These are phyloP conservation scores for Solanum hybrid DNA, from an alignment of 305 asterid species.

Conservation along the genomic window DNA sequence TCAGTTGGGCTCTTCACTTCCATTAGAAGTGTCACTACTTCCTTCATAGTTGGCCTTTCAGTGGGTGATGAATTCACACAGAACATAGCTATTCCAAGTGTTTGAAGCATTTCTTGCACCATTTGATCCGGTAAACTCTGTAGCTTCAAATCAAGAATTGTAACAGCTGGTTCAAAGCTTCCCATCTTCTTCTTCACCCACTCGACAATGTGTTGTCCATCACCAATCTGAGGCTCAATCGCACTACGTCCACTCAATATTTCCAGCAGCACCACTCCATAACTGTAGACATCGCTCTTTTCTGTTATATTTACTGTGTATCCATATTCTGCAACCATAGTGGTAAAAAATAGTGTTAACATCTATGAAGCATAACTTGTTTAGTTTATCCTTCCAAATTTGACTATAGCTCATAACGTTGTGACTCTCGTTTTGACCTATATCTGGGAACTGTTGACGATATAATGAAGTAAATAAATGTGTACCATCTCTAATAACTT, in stretches of 20 bases:
- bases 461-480: neutral
- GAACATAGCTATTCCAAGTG: constrained; percentile 92
- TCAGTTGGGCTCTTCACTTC: constrained; percentile 83
- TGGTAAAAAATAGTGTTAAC: neutral
- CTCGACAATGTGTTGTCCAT: constrained; percentile 85
- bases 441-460: neutral
- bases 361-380: neutral
- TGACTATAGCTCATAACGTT: neutral
- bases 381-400: neutral
- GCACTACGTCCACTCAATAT: constrained; percentile 79
- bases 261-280: constrained; percentile 83
- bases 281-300: constrained; percentile 91
- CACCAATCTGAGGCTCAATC: constrained; percentile 63
- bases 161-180: constrained; percentile 77
- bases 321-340: constrained; percentile 61
- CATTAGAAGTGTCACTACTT: constrained; percentile 86
- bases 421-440: neutral
- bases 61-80: constrained; percentile 83
- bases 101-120: constrained; percentile 98
- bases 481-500: neutral
- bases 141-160: constrained; percentile 68
- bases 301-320: constrained; percentile 83
- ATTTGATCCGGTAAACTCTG: constrained; percentile 69
- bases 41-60: constrained; percentile 93
- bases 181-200: constrained; percentile 98